Base-by-base conservation (phyloP, 768 basidiomycete genomes). In the Crepidotus variabilis region DNA sequence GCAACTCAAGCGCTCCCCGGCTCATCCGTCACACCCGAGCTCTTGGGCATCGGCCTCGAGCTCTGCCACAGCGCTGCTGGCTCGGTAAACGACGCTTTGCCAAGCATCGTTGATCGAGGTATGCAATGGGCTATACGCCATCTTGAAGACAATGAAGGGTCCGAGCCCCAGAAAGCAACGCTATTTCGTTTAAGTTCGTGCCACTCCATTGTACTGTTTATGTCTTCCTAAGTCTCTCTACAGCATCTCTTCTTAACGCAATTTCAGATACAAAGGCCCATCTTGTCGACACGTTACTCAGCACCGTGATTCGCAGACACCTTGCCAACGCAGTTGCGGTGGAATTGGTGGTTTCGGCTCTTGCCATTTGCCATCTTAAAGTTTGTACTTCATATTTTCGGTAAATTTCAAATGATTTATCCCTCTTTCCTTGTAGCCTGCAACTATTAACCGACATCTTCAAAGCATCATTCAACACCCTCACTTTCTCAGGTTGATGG, bases 391-490 rank as follows among this genome's bases (percentile, higher is more conserved):
- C 14, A 51, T 43, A 18, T 32, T 18, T 22, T 28, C 7, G 2
- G 1, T 10, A 43, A 9, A 1, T 22, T 36, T 6, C 47, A 39
- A 10, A 43, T 14, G 8, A 21, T 23, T 16, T 50, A n/a, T n/a
- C 60, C 32, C 28, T 8, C n/a, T 18, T 43, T 21, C 55, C 76
- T 5, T 39, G 6, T 54, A 81, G 90, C 90, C 90, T 1, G 75
- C 81, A 11, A 71, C 82, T n/a, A 80, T 88, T 50, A 93, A 93
- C 63, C 83, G 87, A 39, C 78, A 84, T 47, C 67, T 96, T 1
- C 93, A 95, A 74, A 82, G 78, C 20, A 77, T 93, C 56, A 68
- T 94, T 20, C 87, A 90, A 60, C 85, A 90, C 60, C 72, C 80
- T 2, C 75, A 83, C 10, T 87, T 94, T 65, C 79, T 75, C 67